These are phyloP conservation scores for Babjeviella inositovora DNA, from an alignment of 805 yeast genomes.

Conservation along the genomic window DNA sequence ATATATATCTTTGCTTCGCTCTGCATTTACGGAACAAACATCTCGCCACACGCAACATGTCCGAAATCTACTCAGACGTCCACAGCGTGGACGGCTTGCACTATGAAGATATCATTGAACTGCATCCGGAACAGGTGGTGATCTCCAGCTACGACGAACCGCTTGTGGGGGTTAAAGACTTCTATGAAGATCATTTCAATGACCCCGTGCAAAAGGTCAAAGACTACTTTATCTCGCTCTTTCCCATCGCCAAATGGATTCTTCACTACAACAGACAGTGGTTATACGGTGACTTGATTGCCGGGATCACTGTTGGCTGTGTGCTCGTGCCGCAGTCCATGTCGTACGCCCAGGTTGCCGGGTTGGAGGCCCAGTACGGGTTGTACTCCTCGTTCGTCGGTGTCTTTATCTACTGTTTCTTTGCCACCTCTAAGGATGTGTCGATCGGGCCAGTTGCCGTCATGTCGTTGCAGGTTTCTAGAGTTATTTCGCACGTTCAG, in stretches of 20 bases:
- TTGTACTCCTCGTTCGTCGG: constrained; percentile 87
- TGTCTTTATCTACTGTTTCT: constrained; percentile 73
- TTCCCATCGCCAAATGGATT: constrained; percentile 78
- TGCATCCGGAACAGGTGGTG: constrained; percentile 4
- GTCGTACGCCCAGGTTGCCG: constrained; percentile 87
- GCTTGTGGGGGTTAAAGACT: constrained; percentile 15
- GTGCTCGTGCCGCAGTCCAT: constrained; percentile 90
- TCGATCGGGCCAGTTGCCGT: constrained; percentile 96
- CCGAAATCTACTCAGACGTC: too few relatives aligned
- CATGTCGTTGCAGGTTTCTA: constrained; percentile 77
- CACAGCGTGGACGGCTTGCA: too few relatives aligned
- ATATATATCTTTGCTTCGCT: too few relatives aligned
- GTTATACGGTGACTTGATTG: constrained; percentile 72
- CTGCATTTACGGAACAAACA: too few relatives aligned
- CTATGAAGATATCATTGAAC: too few relatives aligned
- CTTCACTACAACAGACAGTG: constrained; percentile 68
- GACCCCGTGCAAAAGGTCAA: constrained; percentile 21
- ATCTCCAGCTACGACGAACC: constrained; percentile 20
- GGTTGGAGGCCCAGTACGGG: constrained; percentile 70
- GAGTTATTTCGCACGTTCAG: constrained; percentile 54
- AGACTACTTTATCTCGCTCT: constrained; percentile 42
- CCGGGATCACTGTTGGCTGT: constrained; percentile 88
- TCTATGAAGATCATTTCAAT: constrained; percentile 10
- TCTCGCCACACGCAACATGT: too few relatives aligned
- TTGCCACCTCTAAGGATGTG: constrained; percentile 92